Conservation (phyloP, 2,329 filamentous ascomycete species). For the Pseudocercospora eumusae region DNA sequence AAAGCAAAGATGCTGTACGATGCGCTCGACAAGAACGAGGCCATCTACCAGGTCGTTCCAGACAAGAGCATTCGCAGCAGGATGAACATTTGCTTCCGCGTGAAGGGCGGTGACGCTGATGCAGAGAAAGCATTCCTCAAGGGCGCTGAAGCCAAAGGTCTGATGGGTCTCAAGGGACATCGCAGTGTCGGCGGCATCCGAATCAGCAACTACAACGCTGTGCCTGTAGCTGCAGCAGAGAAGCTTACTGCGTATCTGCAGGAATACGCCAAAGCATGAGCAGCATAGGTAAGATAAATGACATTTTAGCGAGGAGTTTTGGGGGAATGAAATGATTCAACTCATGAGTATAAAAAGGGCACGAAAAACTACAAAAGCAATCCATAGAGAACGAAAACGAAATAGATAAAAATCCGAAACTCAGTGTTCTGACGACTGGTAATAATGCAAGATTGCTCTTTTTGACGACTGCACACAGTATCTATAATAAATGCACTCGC, state of each 20-base stretch:
- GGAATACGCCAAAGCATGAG: constrained; percentile 51
- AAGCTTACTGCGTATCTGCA: constrained; percentile 67
- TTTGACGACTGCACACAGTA: too few species aligned
- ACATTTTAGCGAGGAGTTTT: constrained; percentile 6
- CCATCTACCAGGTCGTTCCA: constrained; percentile 77
- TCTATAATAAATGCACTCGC: too few species aligned
- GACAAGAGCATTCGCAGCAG: constrained; percentile 73
- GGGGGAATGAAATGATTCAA: constrained; percentile 7
- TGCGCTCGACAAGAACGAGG: constrained; percentile 70
- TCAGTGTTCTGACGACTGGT: not conserved
- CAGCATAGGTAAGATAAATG: not conserved
- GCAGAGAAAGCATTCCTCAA: constrained; percentile 80
- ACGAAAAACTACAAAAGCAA: not conserved
- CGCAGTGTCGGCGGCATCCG: constrained; percentile 83
- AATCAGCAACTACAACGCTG: constrained; percentile 85
- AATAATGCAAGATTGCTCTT: too few species aligned
- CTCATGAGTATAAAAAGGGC: not conserved
- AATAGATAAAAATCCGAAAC: not conserved
- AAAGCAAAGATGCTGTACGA: constrained; percentile 79
- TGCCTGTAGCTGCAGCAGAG: constrained; percentile 66
- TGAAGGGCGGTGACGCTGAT: constrained; percentile 47
- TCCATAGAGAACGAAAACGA: too few species aligned
- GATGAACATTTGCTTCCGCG: constrained; percentile 83
- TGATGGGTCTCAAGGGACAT: constrained; percentile 86
- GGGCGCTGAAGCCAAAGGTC: constrained; percentile 65